Evolutionary conservation across 441 rosid genomes (phyloP).

Genomic region (Cnidoscolus chayamansa): DNA sequence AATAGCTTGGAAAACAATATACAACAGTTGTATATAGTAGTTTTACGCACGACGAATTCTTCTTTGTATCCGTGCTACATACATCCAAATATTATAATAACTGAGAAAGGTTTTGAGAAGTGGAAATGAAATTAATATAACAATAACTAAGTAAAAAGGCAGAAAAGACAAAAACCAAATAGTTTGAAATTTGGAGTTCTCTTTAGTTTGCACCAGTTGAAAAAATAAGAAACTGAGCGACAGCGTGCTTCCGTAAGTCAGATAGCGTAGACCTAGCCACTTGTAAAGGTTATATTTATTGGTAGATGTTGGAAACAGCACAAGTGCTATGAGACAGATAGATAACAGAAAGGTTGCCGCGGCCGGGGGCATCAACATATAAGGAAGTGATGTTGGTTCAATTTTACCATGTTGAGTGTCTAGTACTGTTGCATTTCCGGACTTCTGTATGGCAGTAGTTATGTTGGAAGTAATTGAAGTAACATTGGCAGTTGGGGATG

Average conservation of each 20-base stretch:
- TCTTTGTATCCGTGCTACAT: too few species aligned
- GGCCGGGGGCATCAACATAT: not conserved
- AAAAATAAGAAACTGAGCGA: not conserved
- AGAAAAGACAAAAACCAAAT: not conserved
- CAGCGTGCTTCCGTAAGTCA: not conserved
- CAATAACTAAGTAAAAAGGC: not conserved
- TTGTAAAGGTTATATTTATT: not conserved
- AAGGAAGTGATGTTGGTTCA: too few species aligned
- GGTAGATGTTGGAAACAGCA: not conserved
- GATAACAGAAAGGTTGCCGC: not conserved
- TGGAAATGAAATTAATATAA: not conserved
- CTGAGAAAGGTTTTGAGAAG: not conserved
- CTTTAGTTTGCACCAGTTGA: not conserved
- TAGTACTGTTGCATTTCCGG: not conserved
- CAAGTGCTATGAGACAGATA: not conserved
- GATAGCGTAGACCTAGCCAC: not conserved
- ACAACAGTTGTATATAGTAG: too few species aligned
- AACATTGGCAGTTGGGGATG: not conserved
- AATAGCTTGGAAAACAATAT: too few species aligned
- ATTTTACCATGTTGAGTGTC: not conserved
- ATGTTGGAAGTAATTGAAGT: not conserved
- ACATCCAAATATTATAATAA: not conserved
- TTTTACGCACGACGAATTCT: too few species aligned
- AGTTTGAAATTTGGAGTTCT: not conserved
- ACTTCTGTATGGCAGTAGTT: not conserved